Conservation (phyloP, 2,329 filamentous ascomycete species). For the Colletotrichum sp. region DNA sequence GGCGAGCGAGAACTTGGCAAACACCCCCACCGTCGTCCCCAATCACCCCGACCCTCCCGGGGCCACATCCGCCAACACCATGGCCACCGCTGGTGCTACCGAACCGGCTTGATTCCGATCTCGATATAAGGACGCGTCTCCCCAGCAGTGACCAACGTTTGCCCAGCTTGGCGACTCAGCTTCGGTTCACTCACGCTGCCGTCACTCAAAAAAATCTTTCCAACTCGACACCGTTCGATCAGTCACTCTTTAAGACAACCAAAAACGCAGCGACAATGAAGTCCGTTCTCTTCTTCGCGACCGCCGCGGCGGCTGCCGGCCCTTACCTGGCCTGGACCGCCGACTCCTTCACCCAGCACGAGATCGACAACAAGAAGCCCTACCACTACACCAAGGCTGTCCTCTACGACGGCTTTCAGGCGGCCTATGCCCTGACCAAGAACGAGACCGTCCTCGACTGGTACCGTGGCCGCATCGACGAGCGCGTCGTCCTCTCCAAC, state of each 20-base stretch:
- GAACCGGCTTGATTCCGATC: constrained; percentile 11
- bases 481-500: constrained; percentile 48
- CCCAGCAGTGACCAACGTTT: not conserved
- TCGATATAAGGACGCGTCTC: not conserved
- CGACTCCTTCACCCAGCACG: constrained; percentile 49
- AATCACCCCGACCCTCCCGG: constrained; percentile 13
- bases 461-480: constrained; percentile 48
- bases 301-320: constrained; percentile 15
- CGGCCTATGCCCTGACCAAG: constrained; percentile 48
- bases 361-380: constrained; percentile 41
- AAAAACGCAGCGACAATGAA: constrained; percentile 1
- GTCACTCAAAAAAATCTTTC: not conserved
- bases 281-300: constrained; percentile 21
- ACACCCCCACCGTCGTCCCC: constrained; percentile 2
- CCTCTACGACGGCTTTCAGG: constrained; percentile 51
- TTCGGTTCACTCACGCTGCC: constrained; percentile 6
- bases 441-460: constrained; percentile 49
- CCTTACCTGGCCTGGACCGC: constrained; percentile 46
- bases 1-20: not conserved
- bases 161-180: constrained; percentile 5
- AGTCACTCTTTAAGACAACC: not conserved
- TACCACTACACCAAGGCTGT: constrained; percentile 50
- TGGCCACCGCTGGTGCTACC: not conserved
- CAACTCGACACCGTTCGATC: not conserved
- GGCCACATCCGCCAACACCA: not conserved